Evolutionary conservation across 305 asterid species (phyloP).

Genomic region (Petunia hybrid): DNA sequence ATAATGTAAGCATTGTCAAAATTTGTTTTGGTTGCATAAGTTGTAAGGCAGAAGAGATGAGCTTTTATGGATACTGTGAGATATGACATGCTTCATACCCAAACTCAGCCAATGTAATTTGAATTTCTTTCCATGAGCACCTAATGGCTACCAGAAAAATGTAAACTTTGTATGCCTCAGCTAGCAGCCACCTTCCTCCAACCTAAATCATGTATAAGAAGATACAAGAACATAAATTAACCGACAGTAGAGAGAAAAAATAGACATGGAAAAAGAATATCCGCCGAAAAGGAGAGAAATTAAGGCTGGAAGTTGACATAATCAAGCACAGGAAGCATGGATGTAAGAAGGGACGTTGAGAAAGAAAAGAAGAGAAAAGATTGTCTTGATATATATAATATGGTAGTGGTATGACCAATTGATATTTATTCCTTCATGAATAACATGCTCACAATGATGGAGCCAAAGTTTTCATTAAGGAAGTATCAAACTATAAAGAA

Average conservation of each 20-base stretch:
- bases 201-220: constrained; percentile 17
- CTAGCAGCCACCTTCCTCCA: constrained; percentile 20
- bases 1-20: neutral
- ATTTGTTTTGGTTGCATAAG: neutral
- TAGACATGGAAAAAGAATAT: neutral
- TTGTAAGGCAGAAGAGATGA: constrained; percentile 25
- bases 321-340: neutral
- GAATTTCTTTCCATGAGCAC: constrained; percentile 10
- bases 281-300: neutral
- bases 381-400: no score
- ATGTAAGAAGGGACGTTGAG: neutral
- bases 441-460: no score
- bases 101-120: neutral
- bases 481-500: no score
- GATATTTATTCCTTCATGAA: neutral
- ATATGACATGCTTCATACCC: neutral
- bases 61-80: neutral
- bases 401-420: neutral
- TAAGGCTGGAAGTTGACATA: neutral
- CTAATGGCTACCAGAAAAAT: constrained; percentile 19
- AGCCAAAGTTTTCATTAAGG: no score
- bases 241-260: neutral
- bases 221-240: neutral
- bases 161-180: constrained; percentile 8
- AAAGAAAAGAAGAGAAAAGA: neutral